A percentile compares a stretch with the other conserved stretches of the same genome.
phyloP scores from a whole-genome alignment of 139 green algal genomes.

The Micractinium conductrix region DNA sequence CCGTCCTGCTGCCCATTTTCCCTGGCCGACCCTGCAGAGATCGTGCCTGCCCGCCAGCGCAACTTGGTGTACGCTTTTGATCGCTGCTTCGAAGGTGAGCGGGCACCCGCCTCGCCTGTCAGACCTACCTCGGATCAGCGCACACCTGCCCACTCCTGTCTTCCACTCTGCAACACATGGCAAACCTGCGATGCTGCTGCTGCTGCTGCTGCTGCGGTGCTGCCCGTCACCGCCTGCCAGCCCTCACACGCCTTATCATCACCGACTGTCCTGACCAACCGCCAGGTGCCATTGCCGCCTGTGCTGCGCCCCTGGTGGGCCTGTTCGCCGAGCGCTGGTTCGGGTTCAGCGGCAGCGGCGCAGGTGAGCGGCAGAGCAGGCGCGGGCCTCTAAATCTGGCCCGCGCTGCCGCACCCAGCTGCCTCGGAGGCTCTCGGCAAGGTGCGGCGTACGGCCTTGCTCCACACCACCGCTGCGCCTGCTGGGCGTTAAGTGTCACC shows the following conservation, averaged over 20 bases:
- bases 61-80: conserved; percentile 87
- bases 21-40: conserved; percentile 76
- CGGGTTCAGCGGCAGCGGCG: conserved; percentile 57
- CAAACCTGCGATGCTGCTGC: too few relatives aligned
- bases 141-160: too few relatives aligned
- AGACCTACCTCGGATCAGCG: too few relatives aligned
- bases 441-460: background rate
- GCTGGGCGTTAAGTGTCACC: background rate
- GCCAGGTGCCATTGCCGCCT: conserved; percentile 47
- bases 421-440: background rate
- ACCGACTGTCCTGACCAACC: too few relatives aligned
- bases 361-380: background rate
- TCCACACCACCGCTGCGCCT: background rate
- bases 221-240: too few relatives aligned
- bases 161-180: too few relatives aligned
- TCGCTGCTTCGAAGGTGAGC: conserved; percentile 67
- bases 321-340: conserved; percentile 61
- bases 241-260: too few relatives aligned
- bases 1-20: background rate
- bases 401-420: too few relatives aligned
- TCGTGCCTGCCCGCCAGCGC: conserved; percentile 72
- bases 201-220: too few relatives aligned
- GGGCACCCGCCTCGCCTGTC: too few relatives aligned
- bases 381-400: too few relatives aligned
- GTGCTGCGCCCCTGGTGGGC: conserved; percentile 67